These are phyloP conservation scores for Amanita rimosa DNA, from an alignment of 768 basidiomycete species.

Conservation along the genomic window DNA sequence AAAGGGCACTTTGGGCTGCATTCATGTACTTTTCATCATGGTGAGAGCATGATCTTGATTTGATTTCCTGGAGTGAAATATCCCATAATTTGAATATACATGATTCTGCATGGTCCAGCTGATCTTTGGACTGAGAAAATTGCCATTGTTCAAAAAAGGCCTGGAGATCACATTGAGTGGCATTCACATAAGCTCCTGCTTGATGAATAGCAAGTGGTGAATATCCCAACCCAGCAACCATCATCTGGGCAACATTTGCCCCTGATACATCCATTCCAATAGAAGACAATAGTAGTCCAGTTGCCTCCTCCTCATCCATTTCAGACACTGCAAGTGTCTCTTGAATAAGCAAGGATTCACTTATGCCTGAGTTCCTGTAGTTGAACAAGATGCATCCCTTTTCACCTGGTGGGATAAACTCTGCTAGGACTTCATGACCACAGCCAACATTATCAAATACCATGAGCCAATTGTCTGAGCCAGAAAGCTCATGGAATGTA, in stretches of 20 bases:
- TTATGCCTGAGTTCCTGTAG: constrained; percentile 6
- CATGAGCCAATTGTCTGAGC: constrained; percentile 8
- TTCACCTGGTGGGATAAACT: constrained; percentile 10
- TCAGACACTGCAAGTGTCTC: constrained; percentile 3
- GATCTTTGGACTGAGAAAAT: too few relatives aligned
- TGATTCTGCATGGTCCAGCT: too few relatives aligned
- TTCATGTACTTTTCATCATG: too few relatives aligned
- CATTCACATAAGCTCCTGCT: constrained; percentile 10
- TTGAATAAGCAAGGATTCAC: background rate
- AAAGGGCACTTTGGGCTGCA: too few relatives aligned
- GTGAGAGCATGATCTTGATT: too few relatives aligned
- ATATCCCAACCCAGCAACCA: constrained; percentile 1
- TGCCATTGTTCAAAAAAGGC: too few relatives aligned
- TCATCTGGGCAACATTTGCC: background rate
- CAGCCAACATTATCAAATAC: constrained; percentile 13
- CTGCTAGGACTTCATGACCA: constrained; percentile 4
- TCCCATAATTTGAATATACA: too few relatives aligned
- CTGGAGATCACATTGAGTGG: constrained; percentile 7
- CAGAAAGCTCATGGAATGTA: constrained; percentile 7
- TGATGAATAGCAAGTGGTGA: constrained; percentile 10
- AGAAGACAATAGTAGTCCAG: constrained; percentile 9
- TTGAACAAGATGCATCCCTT: constrained; percentile 11
- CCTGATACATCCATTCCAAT: background rate
- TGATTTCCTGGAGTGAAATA: too few relatives aligned
- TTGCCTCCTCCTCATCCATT: constrained; percentile 11